Base-by-base conservation (phyloP, 495 filamentous ascomycete species). In the Geoglossum glabrum region DNA sequence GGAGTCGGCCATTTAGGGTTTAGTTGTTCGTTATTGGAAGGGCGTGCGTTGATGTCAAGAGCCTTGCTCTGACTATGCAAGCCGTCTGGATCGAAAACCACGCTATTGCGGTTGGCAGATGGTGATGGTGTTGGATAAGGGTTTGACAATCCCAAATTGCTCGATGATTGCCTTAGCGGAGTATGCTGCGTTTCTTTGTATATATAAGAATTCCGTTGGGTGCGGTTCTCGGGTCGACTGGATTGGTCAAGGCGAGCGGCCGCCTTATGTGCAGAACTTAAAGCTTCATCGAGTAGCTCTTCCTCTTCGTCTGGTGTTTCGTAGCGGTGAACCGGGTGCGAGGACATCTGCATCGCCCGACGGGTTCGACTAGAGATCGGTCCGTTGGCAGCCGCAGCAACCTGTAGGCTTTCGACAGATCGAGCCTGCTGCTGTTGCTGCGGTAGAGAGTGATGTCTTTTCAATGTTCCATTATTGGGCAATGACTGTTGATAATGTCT, bases 281-380 rank as follows among this genome's bases (percentile, higher is more conserved):
- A 67, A 25, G 75, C 90, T 69, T 97, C 92, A 64, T 95, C 88
- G 11, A 95, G 73, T 13, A 98, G 78, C 68, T 99, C 92, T 61
- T 97, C 92, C 64, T 97, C 88, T 68, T 99, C 92, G 65, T 95
- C 88, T 0, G 93, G 87, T 3, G 88, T 93, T 69, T 97, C 93
- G 65, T 96, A 94, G 54, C 78, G 78, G 63, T 90, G 85, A 52
- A 74, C 73, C 15, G 81, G 82, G 59, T 87, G 79, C 26, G 80
- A 81, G 31, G 87, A 82, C 59, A 81, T 75, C 59, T 88, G 85
- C 64, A 90, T 73, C 26, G 86, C 83, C 61, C 90, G 78, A 59
- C 92, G 77, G 10, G 89, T 95, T 59, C 90, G 76, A 67, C 84
- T 89, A 3, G 88, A 90, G 57, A 88, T 78, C 4, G 88, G 86